These are phyloP conservation scores for Takakia lepidozioides DNA, from an alignment of 225 moss, liverwort and hornwort species.

Conservation along the genomic window DNA sequence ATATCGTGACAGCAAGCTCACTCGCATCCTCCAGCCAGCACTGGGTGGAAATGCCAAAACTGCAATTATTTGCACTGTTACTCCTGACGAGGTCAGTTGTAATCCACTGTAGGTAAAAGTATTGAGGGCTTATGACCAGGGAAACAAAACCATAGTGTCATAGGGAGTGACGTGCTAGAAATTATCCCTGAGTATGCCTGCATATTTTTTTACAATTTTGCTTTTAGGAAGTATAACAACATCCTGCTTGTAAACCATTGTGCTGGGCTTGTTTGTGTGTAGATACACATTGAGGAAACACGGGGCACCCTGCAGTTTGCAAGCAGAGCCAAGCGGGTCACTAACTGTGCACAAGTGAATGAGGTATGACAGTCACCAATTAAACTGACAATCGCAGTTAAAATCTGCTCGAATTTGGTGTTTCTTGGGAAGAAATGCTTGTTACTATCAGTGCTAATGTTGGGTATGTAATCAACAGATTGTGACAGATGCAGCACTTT, in stretches of 20 bases:
- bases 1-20: constrained; percentile 89
- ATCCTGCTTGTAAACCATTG: no score
- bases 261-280: no score
- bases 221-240: no score
- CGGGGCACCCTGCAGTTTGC: constrained; percentile 93
- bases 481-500: constrained; percentile 83
- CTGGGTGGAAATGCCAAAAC: constrained; percentile 95
- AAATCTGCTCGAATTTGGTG: no score
- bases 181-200: background rate
- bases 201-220: no score
- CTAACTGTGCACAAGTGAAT: constrained; percentile 95
- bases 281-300: constrained; percentile 94
- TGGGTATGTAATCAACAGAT: constrained; percentile 33
- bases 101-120: background rate
- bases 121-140: no score
- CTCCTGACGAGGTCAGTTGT: constrained; percentile 70
- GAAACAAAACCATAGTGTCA: no score
- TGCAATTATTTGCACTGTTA: constrained; percentile 88
- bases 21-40: constrained; percentile 87
- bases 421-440: no score
- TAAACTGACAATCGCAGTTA: no score
- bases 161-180: no score
- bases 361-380: no score
- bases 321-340: constrained; percentile 86
- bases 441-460: no score